Evolutionary conservation across 345 rosid species (phyloP).

Genomic region (Aquilaria sinensis): DNA sequence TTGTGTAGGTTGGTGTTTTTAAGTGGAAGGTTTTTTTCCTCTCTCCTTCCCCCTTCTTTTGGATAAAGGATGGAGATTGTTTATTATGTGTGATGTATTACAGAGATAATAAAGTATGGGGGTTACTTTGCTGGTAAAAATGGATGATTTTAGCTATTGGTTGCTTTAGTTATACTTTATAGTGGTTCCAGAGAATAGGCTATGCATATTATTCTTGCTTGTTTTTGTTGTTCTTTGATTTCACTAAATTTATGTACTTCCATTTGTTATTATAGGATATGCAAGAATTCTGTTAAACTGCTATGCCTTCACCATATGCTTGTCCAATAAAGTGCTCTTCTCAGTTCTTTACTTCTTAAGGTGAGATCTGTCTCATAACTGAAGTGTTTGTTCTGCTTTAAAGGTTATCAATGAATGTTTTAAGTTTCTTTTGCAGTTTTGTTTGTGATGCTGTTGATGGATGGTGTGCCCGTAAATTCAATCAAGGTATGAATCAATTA

Average conservation of each 20-base stretch:
- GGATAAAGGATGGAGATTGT: too few species aligned
- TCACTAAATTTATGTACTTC: constrained; percentile 8
- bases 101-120: too few species aligned
- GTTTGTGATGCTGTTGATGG: constrained; percentile 93
- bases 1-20: background rate
- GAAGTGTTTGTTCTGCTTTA: too few species aligned
- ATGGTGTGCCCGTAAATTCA: constrained; percentile 94
- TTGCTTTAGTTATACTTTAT: too few species aligned
- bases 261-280: constrained; percentile 46
- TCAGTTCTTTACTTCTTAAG: constrained; percentile 67
- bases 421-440: constrained; percentile 47
- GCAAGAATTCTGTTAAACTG: constrained; percentile 71
- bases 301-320: constrained; percentile 72
- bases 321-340: constrained; percentile 73
- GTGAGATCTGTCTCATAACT: constrained; percentile 21
- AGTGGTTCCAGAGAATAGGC: background rate
- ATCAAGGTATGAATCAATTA: constrained; percentile 56
- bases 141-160: too few species aligned
- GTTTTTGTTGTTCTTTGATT: background rate
- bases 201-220: background rate
- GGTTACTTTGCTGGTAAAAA: too few species aligned
- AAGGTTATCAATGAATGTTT: background rate
- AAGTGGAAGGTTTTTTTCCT: background rate
- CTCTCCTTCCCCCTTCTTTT: too few species aligned
- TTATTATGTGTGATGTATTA: background rate